phyloP scores from a whole-genome alignment of 257 asterid species.

The Mentha longifolia region DNA sequence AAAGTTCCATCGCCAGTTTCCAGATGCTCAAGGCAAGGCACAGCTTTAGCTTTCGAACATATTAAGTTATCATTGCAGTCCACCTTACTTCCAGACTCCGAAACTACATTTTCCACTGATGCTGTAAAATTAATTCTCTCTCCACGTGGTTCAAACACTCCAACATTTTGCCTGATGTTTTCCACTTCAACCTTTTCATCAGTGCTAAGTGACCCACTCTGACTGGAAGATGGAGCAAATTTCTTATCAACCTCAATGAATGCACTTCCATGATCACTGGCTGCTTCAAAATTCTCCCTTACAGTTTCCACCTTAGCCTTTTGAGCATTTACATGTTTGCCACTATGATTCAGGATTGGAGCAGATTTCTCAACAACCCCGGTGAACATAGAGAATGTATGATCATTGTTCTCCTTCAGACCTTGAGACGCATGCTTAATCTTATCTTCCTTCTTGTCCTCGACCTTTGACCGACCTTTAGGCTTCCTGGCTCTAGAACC shows the following conservation, averaged over 20 bases:
- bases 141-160: constrained; percentile 43
- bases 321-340: constrained; percentile 31
- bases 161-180: constrained; percentile 36
- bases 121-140: constrained; percentile 42
- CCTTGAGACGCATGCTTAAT: constrained; percentile 38
- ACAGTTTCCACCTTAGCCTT: constrained; percentile 39
- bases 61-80: constrained; percentile 35
- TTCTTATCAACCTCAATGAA: constrained; percentile 23
- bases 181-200: constrained; percentile 35
- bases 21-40: constrained; percentile 35
- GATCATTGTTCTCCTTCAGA: constrained; percentile 31
- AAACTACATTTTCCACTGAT: constrained; percentile 39
- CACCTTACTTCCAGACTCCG: constrained; percentile 50
- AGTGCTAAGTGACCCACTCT: constrained; percentile 29
- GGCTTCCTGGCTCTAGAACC: constrained; percentile 46
- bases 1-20: constrained; percentile 33
- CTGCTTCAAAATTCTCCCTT: constrained; percentile 42
- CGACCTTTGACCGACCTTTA: constrained; percentile 42
- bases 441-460: constrained; percentile 41
- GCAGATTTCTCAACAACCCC: constrained; percentile 41
- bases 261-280: constrained; percentile 48
- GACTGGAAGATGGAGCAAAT: constrained; percentile 34
- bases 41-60: constrained; percentile 37
- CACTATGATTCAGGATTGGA: constrained; percentile 34
- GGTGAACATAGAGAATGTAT: constrained; percentile 29